phyloP scores from a whole-genome alignment of 2,329 filamentous ascomycete genomes.

The Colletotrichum chrysophilum region DNA sequence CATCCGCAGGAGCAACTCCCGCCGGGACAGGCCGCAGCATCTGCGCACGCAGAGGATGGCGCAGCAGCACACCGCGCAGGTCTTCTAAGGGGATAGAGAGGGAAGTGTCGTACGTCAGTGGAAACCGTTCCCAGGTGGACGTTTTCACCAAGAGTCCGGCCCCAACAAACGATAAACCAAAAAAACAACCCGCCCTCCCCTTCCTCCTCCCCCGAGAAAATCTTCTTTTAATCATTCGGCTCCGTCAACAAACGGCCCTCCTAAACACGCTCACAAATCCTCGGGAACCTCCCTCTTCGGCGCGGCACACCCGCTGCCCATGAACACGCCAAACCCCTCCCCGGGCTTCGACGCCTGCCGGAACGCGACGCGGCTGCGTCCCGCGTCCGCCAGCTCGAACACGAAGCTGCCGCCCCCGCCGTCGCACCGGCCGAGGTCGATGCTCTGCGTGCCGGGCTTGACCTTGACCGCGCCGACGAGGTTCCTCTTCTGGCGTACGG shows the following conservation, averaged over 20 bases:
- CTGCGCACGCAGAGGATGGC: background rate
- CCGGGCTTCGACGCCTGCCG: conserved; percentile 6
- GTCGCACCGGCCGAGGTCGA: conserved; percentile 12
- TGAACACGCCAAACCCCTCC: conserved; percentile 16
- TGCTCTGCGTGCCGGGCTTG: conserved; percentile 7
- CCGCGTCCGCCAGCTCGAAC: conserved; percentile 11
- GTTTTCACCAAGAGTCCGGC: background rate
- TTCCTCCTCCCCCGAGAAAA: background rate
- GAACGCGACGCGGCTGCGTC: conserved; percentile 19
- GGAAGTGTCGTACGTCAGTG: background rate
- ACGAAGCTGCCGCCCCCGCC: conserved; percentile 9
- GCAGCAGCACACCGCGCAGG: background rate
- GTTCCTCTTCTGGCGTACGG: background rate
- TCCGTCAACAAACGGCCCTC: background rate
- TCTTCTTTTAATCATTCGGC: background rate
- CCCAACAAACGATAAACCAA: background rate
- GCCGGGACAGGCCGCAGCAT: background rate
- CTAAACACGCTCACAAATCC: background rate
- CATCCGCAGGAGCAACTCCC: background rate
- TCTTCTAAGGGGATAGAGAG: background rate
- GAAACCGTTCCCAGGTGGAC: background rate
- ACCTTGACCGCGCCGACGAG: conserved; percentile 7
- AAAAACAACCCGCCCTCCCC: background rate
- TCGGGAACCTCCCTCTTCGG: background rate
- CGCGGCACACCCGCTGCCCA: background rate